Evolutionary conservation across 1,284 basidiomycete genomes (phyloP), one percentile per base, ranked within the genome.

Genomic region (Malassezia globosa): DNA sequence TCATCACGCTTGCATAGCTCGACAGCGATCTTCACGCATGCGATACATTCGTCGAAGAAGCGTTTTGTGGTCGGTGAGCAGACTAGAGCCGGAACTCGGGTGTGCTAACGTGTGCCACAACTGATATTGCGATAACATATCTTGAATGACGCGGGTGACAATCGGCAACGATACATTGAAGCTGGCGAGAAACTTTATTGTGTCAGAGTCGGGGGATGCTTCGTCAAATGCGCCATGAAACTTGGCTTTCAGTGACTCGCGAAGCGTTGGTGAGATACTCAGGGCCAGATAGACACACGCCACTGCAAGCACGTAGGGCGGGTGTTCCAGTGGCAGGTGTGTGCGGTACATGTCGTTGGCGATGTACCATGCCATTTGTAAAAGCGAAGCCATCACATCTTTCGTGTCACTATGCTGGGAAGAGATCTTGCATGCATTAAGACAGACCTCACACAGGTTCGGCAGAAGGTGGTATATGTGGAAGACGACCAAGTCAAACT

Each of bases 321-420:
- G 88, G 64, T 96, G 84, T 27, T 94, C 74, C 8, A 96, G 80
- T 60, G 85, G 87, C 10, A 96, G 75, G 46, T 90, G 84, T 1
- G 86, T 87, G 42, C 87, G 82, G 69, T 89, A 96, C 0, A 85
- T 87, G 72, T 97, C 94, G 74, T 96, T 97, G 65, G 96, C 82
- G 58, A 95, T 81, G 70, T 90, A 88, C 87, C 88, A 90, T 6
- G 39, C 37, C 18, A 19, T 7, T 61, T 74, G 60, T 56, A 77
- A 35, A 27, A 51, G 18, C 7, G 11, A 7, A 4, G 26, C 19
- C 31, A 14, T 21, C 8, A 31, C 5, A 37, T 37, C 19, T 10
- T 21, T 18, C 37, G 14, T 22, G 3, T n/a, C 23, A 16, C 13
- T 5, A 10, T 3, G 35, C 19, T 14, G n/a, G 29, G 11, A 31